These are phyloP conservation scores for Pontederia crassipes DNA, from an alignment of 176 grass and related monocot genomes.

Conservation along the genomic window DNA sequence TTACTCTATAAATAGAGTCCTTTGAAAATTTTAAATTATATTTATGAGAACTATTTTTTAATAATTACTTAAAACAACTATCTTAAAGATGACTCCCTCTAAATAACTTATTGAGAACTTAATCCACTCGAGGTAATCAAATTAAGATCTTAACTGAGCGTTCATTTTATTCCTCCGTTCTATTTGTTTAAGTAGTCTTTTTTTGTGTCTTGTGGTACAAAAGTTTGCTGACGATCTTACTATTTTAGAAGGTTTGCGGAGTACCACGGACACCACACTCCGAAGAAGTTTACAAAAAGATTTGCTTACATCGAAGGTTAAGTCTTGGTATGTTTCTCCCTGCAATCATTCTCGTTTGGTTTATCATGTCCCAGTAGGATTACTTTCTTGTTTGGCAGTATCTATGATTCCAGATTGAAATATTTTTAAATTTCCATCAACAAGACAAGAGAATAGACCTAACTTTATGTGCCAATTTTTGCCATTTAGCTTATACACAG, in stretches of 20 bases:
- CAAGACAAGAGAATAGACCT: no score
- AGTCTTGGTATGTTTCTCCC: conserved; percentile 94
- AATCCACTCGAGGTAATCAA: no score
- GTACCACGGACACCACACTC: conserved; percentile 77
- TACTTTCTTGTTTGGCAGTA: neutral
- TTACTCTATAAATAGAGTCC: no score
- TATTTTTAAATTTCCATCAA: neutral
- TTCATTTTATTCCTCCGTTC: no score
- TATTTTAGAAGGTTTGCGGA: conserved; percentile 58
- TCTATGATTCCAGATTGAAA: neutral
- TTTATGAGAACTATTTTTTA: no score
- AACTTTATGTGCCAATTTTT: no score
- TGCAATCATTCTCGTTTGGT: conserved; percentile 56
- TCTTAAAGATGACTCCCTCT: no score
- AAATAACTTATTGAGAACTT: no score
- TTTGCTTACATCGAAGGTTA: conserved; percentile 8
- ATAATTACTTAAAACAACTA: no score
- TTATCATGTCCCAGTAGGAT: conserved; percentile 62
- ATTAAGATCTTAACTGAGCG: no score
- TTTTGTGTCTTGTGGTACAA: conserved; percentile 5
- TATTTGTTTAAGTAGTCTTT: neutral
- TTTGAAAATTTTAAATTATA: no score
- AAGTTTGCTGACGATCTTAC: neutral
- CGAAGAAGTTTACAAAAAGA: neutral
- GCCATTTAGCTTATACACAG: no score